Base-by-base conservation (phyloP, 768 basidiomycete species). In the Epithele typhae region DNA sequence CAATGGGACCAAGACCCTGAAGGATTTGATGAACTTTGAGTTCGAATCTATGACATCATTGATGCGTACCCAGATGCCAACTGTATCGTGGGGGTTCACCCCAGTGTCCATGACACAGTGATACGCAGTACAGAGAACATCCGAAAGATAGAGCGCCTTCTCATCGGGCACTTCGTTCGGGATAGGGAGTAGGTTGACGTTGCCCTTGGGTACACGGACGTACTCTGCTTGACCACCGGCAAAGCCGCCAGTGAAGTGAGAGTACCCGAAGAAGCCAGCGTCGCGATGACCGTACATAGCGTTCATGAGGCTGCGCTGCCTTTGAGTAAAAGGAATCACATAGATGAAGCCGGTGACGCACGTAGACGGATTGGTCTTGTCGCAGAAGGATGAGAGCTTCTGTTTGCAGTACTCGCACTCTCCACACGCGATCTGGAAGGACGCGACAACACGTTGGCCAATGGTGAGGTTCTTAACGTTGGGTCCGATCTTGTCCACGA, bases 221-320 rank as follows among this genome's bases (percentile, higher is more conserved):
- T 81, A 87, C 61, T 89, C 86, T 0, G 86, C 81, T 59, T 89
- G 87, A 0, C 84, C 86, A 17, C 80, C 87, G 4, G 87, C 74
- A 62, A 81, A 85, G 10, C 86, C 85, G 4, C 84, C 82, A 0
- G 81, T 79, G 54, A 86, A 76, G 61, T 84, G 82, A n/a, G 78
- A 77, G 60, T 82, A 82, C 0, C 82, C 82, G 54, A 83, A 83
- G 67, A 85, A 81, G 0, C 82, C 84, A 0, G 84, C 84, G 58
- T 84, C 80, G 23, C 78, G 69, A 48, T 80, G 76, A 9, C 83
- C 82, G 56, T 81, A 85, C 75, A 84, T 74, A 14, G 68, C 67
- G 34, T 78, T 75, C 53, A 75, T 70, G 6, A 84, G 63, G 3
- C 76, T 76, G 43, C 18, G 18, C 17, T n/a, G 33, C 46, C 4